Evolutionary conservation across 305 asterid genomes (phyloP), one percentile per base, ranked within the genome.

Genomic region (Plantago coronopus): DNA sequence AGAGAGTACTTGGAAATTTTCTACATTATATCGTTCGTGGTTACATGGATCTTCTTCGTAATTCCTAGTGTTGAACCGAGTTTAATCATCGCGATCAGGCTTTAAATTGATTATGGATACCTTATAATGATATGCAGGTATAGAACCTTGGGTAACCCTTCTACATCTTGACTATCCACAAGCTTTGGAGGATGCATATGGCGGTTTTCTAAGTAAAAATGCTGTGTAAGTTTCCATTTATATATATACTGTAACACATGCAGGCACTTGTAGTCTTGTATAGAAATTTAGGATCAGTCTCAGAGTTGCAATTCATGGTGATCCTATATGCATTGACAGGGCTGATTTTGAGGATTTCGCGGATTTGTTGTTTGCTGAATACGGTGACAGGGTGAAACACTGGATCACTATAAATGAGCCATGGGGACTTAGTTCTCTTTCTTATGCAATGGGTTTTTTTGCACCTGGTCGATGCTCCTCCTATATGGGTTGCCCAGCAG

Each of bases 101-200:
- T n/a, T n/a, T n/a, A n/a, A n/a, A n/a, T n/a, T n/a, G n/a, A n/a
- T n/a, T n/a, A n/a, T n/a, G n/a, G n/a, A n/a, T n/a, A n/a, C n/a
- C n/a, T n/a, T n/a, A n/a, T n/a, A n/a, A n/a, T 50, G 5, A 1
- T 10, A 11, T 21, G 3, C 17, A 22, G 91, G 81, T 57, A 73
- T 83, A 23, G 67, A 81, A 66, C 85, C 85, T 64, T 76, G 68
- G 31, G 87, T 79, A 42, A 81, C 91, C 11, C 57, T 83, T 25
- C 65, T 81, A 57, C 91, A 83, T 63, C 68, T 80, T 4, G 77
- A 83, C 63, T 25, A 74, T n/a, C 90, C 90, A 42, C 84, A 80
- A 74, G 76, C 81, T 55, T 43, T 83, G 57, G 77, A 80, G 68
- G 86, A 78, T 61, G 79, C 80, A 37, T 83, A 83, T 54, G 87